Evolutionary conservation across 768 basidiomycete species (phyloP).

Genomic region (Phallus indusiatus): DNA sequence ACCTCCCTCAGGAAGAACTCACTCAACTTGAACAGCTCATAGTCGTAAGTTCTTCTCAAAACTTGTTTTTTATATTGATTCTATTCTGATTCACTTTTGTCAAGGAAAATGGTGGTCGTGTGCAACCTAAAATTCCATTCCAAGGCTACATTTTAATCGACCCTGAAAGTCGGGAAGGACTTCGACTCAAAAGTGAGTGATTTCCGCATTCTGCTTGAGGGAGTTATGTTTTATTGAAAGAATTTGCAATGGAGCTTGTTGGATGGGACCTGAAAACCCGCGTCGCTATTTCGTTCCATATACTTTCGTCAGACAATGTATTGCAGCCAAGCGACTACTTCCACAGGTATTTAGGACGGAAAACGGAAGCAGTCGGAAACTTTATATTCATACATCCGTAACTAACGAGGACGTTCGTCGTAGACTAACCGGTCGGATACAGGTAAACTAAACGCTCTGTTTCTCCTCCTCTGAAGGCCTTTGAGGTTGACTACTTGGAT

Average conservation of each 20-base stretch:
- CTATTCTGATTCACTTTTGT: conserved; percentile 8
- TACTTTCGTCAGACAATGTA: conserved; percentile 79
- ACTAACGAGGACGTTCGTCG: conserved; percentile 66
- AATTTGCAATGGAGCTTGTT: conserved; percentile 41
- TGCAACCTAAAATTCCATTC: conserved; percentile 70
- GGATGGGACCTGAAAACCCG: conserved; percentile 59
- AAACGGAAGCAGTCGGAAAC: conserved; percentile 43
- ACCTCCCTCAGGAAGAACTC: conserved; percentile 19
- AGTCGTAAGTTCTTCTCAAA: conserved; percentile 65
- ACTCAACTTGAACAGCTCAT: conserved; percentile 42
- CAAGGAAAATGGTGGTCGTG: conserved; percentile 65
- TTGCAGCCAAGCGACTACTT: conserved; percentile 60
- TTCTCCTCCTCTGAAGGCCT: not conserved
- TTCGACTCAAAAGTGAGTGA: conserved; percentile 37
- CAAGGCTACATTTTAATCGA: conserved; percentile 68
- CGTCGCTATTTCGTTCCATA: conserved; percentile 73
- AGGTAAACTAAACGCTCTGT: conserved; percentile 33
- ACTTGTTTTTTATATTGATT: conserved; percentile 33
- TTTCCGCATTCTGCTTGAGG: not conserved
- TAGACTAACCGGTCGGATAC: conserved; percentile 59
- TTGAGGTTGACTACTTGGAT: not conserved
- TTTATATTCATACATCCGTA: conserved; percentile 77
- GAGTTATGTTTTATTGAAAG: not conserved
- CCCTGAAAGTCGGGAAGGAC: conserved; percentile 57
- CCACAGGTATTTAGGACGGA: conserved; percentile 70